A percentile compares a stretch with the other conserved stretches of the same genome.
These are phyloP conservation scores for Venturia aucupariae DNA, from an alignment of 2,329 filamentous ascomycete species.

Conservation along the genomic window DNA sequence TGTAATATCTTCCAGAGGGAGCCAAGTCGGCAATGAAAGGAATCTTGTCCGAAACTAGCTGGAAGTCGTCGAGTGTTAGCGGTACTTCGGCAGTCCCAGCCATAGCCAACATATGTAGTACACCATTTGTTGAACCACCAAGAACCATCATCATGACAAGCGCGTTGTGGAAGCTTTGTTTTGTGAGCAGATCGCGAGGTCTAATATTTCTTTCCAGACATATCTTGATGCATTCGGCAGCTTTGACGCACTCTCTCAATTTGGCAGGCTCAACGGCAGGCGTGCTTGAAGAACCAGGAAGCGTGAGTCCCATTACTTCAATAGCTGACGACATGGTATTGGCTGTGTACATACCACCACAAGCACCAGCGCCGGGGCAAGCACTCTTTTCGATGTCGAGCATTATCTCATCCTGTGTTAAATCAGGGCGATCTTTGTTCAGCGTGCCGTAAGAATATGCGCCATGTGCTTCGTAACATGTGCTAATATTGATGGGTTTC, in stretches of 20 bases:
- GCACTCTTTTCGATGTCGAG: conserved; percentile 72
- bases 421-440: conserved; percentile 59
- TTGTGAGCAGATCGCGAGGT: conserved; percentile 71
- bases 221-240: conserved; percentile 64
- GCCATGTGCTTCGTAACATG: conserved; percentile 79
- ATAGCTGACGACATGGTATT: conserved; percentile 91
- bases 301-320: conserved; percentile 74
- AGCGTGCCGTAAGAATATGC: conserved; percentile 72
- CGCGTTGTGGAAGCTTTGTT: conserved; percentile 76
- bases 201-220: conserved; percentile 79
- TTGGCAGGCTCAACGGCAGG: conserved; percentile 76
- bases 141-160: conserved; percentile 84
- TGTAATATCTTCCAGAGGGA: conserved; percentile 74
- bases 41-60: conserved; percentile 70
- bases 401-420: conserved; percentile 68
- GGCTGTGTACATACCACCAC: conserved; percentile 89
- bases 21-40: conserved; percentile 81
- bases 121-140: conserved; percentile 83
- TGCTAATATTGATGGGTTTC: conserved; percentile 76
- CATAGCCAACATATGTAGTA: conserved; percentile 85
- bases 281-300: conserved; percentile 77
- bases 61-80: conserved; percentile 72
- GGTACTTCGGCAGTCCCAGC: conserved; percentile 72
- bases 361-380: conserved; percentile 68
- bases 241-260: conserved; percentile 76